Percentiles rank a stretch among this genome's conserved stretches.
Evolutionary conservation across 345 rosid genomes (phyloP).

Genomic region (Pseudoturritis turrita): DNA sequence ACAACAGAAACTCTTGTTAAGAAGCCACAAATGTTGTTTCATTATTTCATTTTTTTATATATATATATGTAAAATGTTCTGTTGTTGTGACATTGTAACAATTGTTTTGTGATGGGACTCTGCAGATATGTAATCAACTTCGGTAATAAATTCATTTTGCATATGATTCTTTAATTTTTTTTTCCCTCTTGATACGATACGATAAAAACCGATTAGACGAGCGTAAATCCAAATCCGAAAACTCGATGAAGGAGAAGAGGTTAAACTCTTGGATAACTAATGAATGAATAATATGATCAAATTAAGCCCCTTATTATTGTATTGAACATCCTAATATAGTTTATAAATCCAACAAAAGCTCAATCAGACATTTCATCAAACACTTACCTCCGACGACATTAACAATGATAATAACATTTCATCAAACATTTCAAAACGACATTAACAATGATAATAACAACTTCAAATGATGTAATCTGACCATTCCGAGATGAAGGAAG

Average conservation of each 20-base stretch:
- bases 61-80: conserved; percentile 5
- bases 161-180: too few species aligned
- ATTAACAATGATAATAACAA: background rate
- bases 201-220: too few species aligned
- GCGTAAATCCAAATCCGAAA: background rate
- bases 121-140: background rate
- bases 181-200: too few species aligned
- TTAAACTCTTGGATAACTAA: background rate
- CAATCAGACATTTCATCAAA: background rate
- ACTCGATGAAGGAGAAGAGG: background rate
- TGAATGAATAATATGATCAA: background rate
- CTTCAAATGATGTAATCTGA: conserved; percentile 66
- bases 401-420: background rate
- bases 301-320: background rate
- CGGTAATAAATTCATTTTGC: too few species aligned
- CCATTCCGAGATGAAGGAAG: conserved; percentile 88
- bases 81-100: conserved; percentile 13
- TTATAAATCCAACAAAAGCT: background rate
- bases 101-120: conserved; percentile 3
- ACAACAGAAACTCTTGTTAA: conserved; percentile 13
- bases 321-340: background rate
- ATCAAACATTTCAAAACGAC: background rate
- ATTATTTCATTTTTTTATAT: conserved; percentile 24
- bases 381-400: background rate
- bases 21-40: conserved; percentile 21